phyloP scores from a whole-genome alignment of 129 eudicot genomes.

The Flaveria bidentis region DNA sequence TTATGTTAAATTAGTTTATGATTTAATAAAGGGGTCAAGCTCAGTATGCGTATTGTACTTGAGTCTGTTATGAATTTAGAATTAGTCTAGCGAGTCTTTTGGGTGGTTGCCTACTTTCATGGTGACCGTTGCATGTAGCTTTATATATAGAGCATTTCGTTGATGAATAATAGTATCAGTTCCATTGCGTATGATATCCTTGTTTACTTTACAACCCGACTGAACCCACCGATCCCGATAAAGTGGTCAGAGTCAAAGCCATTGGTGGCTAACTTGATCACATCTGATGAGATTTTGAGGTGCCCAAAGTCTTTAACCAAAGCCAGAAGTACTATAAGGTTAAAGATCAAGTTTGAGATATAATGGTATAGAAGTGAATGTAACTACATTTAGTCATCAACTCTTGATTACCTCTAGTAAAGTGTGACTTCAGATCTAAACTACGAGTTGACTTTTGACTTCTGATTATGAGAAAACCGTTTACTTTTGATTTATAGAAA shows the following conservation, averaged over 20 bases:
- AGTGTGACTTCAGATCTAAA: slow-evolving; percentile 9
- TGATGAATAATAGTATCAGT: too few relatives aligned
- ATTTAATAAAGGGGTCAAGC: too few relatives aligned
- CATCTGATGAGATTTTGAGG: slow-evolving; percentile 23
- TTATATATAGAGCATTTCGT: too few relatives aligned
- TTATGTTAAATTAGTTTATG: too few relatives aligned
- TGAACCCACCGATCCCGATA: slow-evolving; percentile 28
- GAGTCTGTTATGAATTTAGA: too few relatives aligned
- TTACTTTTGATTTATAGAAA: background rate
- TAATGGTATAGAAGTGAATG: background rate
- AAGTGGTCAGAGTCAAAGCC: slow-evolving; percentile 7
- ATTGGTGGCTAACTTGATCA: slow-evolving; percentile 21
- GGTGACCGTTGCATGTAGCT: too few relatives aligned
- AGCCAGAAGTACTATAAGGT: slow-evolving; percentile 6
- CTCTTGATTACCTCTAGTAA: background rate
- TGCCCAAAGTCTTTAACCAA: slow-evolving; percentile 20
- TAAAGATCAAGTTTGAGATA: background rate
- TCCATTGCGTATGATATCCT: too few relatives aligned
- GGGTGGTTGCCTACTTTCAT: too few relatives aligned
- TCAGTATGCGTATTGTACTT: too few relatives aligned
- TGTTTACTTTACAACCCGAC: background rate
- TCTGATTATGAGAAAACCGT: background rate
- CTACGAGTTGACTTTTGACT: slow-evolving; percentile 13
- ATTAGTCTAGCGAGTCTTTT: too few relatives aligned
- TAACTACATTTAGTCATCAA: background rate